These are phyloP conservation scores for Syzygium jambos DNA, from an alignment of 345 rosid species.

Conservation along the genomic window DNA sequence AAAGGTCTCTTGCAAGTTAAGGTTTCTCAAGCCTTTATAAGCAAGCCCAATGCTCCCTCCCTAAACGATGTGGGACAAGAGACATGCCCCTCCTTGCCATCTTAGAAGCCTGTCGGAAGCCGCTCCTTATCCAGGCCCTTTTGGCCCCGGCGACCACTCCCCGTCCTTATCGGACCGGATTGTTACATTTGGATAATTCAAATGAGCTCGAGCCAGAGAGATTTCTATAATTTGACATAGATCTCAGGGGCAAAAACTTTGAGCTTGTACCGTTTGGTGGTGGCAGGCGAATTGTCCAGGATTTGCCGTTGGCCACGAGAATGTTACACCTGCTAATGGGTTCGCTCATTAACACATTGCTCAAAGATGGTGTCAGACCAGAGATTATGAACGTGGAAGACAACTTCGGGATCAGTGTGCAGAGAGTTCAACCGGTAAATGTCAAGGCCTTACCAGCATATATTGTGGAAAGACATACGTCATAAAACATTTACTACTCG, in stretches of 20 bases:
- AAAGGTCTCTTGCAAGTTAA: too few relatives aligned
- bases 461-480: not conserved
- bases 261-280: conserved; percentile 35
- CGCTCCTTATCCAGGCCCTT: too few relatives aligned
- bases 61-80: too few relatives aligned
- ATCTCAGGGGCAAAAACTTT: conserved; percentile 18
- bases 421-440: not conserved
- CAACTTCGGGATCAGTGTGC: conserved; percentile 17
- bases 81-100: too few relatives aligned
- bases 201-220: conserved; percentile 25
- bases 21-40: too few relatives aligned
- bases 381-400: conserved; percentile 19
- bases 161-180: too few relatives aligned
- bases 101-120: too few relatives aligned
- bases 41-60: too few relatives aligned
- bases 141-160: too few relatives aligned
- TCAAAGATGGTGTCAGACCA: conserved; percentile 2
- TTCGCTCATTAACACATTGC: conserved; percentile 23
- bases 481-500: not conserved
- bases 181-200: conserved; percentile 21
- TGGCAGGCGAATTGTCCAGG: conserved; percentile 43
- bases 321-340: conserved; percentile 28
- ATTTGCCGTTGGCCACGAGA: conserved; percentile 26
- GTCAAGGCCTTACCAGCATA: not conserved
- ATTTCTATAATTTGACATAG: conserved; percentile 25